Base-by-base conservation (phyloP, 495 filamentous ascomycete genomes). In the Aspergillus panamensis region DNA sequence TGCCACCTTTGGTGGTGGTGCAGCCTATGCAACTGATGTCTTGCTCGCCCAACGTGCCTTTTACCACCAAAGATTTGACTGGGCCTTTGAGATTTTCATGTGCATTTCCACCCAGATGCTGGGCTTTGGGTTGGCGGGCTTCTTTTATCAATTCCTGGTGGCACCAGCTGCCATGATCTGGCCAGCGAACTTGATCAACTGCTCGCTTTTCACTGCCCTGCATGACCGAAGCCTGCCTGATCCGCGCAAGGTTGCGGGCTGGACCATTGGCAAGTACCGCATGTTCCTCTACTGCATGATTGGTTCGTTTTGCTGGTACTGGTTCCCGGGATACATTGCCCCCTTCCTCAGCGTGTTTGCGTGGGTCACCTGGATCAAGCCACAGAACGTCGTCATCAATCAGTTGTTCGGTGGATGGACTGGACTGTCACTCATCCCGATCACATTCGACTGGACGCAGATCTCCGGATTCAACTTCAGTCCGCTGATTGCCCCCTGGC, bases 361-460 rank as follows among this genome's bases (percentile, higher is more conserved):
- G 39, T 80, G 69, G 61, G 67, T 75, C 3, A 77, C 73, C 13
- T 80, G 74, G 77, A 82, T 82, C 63, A 76, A 75, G 58, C 80
- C 80, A 7, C 63, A 81, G 20, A 80, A 74, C 40, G 67, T 73
- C 0, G 61, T 80, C 17, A 53, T 82, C 51, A 83, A 83, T 53
- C 80, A 86, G 65, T 70, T 85, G 3, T 85, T 85, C 51, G 84
- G 84, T 30, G 83, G 83, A 2, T 82, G 67, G 59, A 82, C 80
- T 5, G 84, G 84, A 0, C 65, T 87, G 13, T 84, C 82, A 1
- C 65, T 87, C 19, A 73, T 86, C 12, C 84, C 84, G 0, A 79
- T 87, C 32, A 85, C 83, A 0, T 85, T 87, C 57, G 87, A 90
- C 72, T 90, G 87, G 87, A 83, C 82, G 5, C 81, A 84, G 51